A percentile compares a stretch with the other conserved stretches of the same genome.
Conservation (phyloP, 2,329 filamentous ascomycete species). For the Onygenales sp. region DNA sequence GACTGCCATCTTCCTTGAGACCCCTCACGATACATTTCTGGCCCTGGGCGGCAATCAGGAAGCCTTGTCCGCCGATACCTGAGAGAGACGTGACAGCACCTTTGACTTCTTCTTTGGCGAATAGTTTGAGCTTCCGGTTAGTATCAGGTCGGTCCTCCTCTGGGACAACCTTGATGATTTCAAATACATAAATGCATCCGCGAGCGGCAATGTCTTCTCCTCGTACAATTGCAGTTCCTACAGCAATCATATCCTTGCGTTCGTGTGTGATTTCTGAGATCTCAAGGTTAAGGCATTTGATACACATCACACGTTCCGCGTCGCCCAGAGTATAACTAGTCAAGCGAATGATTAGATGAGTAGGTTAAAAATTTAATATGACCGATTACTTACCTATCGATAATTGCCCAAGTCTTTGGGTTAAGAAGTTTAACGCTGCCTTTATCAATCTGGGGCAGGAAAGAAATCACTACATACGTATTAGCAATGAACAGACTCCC, state of each 20-base stretch:
- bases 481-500: slow-evolving; percentile 7
- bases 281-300: slow-evolving; percentile 78
- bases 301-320: slow-evolving; percentile 67
- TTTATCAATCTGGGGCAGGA: slow-evolving; percentile 59
- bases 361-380: background rate
- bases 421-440: slow-evolving; percentile 71
- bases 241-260: slow-evolving; percentile 67
- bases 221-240: slow-evolving; percentile 76
- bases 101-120: slow-evolving; percentile 84
- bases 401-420: slow-evolving; percentile 64
- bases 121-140: slow-evolving; percentile 71
- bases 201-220: slow-evolving; percentile 85
- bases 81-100: slow-evolving; percentile 83
- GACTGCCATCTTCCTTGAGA: slow-evolving; percentile 85
- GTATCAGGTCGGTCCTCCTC: slow-evolving; percentile 79
- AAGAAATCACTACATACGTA: slow-evolving; percentile 35
- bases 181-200: slow-evolving; percentile 81
- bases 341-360: slow-evolving; percentile 4
- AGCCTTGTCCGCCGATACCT: slow-evolving; percentile 75
- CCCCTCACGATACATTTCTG: slow-evolving; percentile 97
- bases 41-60: slow-evolving; percentile 82
- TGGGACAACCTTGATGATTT: slow-evolving; percentile 84
- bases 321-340: slow-evolving; percentile 56
- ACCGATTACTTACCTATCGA: slow-evolving; percentile 49
- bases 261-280: slow-evolving; percentile 86